Evolutionary conservation across 768 basidiomycete genomes (phyloP).

Genomic region (Porpolomopsis calyptriformis): DNA sequence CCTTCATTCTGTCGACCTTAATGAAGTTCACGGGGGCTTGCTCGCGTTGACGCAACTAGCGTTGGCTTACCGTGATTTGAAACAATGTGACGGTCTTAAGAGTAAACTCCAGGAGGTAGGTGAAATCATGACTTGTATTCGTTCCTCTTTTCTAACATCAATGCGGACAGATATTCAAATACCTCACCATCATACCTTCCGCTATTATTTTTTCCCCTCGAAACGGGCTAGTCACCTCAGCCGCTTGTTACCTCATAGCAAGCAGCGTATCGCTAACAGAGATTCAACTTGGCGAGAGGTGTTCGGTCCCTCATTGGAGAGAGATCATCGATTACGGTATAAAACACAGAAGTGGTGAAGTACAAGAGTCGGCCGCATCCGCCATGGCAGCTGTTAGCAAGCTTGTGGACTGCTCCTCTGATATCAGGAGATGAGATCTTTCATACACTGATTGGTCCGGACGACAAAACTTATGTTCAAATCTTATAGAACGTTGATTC

Average conservation of each 20-base stretch:
- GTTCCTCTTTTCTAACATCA: not conserved
- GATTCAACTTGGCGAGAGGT: constrained; percentile 28
- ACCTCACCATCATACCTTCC: constrained; percentile 46
- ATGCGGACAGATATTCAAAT: constrained; percentile 49
- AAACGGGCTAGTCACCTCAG: constrained; percentile 60
- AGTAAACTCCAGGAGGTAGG: constrained; percentile 37
- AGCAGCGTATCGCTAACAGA: constrained; percentile 51
- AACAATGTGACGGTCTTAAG: constrained; percentile 23
- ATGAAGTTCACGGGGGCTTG: constrained; percentile 77
- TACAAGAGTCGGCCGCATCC: constrained; percentile 68
- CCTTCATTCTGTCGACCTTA: constrained; percentile 51
- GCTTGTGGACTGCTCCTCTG: constrained; percentile 50
- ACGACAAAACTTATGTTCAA: not conserved
- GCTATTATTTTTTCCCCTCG: constrained; percentile 51
- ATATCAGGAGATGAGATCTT: constrained; percentile 72
- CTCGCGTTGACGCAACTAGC: constrained; percentile 66
- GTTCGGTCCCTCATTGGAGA: constrained; percentile 52
- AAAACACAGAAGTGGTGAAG: constrained; percentile 49
- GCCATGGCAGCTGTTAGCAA: constrained; percentile 63
- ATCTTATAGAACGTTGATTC: constrained; percentile 41
- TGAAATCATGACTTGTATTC: not conserved
- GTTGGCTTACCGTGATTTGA: constrained; percentile 35
- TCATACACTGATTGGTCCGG: constrained; percentile 9
- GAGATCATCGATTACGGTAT: constrained; percentile 60
- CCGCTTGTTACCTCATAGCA: constrained; percentile 63